These are phyloP conservation scores for Chrysophaeum taylorii DNA, from an alignment of 352 stramenopile genomes.

Conservation along the genomic window DNA sequence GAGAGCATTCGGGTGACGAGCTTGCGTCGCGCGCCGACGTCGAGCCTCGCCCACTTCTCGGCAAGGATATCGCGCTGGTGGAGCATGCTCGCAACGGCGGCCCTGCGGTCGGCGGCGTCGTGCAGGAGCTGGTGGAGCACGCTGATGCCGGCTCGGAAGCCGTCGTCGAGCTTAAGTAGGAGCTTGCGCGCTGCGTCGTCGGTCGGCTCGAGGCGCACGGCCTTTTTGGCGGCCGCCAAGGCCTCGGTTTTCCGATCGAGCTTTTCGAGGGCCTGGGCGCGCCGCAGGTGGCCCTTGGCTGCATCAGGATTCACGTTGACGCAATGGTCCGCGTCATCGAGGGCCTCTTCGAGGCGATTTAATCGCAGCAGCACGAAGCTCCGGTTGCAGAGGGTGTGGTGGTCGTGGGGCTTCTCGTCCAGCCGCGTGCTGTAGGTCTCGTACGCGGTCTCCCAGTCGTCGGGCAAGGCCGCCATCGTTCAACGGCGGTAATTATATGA, in stretches of 20 bases:
- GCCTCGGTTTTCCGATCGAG: neutral
- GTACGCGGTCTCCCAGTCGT: neutral
- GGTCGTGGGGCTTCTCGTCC: neutral
- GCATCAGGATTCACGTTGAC: neutral
- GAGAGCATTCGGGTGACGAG: neutral
- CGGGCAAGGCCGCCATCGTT: neutral
- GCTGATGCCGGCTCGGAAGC: neutral
- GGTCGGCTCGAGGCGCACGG: neutral
- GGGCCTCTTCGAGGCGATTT: neutral
- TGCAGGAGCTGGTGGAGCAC: neutral
- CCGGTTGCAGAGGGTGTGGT: constrained; percentile 4
- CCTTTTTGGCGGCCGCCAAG: neutral
- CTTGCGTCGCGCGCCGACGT: neutral
- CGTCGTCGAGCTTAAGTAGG: neutral
- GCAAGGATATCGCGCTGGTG: neutral
- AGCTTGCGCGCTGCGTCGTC: neutral
- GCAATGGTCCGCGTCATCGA: neutral
- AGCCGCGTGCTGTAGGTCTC: neutral
- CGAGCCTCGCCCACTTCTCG: neutral
- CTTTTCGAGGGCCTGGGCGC: neutral
- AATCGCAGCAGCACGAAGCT: neutral
- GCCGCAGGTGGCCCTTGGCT: neutral
- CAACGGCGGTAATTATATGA: too few species aligned
- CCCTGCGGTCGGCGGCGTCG: neutral
- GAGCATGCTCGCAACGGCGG: neutral